Evolutionary conservation across 257 asterid genomes (phyloP), one percentile per base, ranked within the genome.

Genomic region (Rehmannia glutinosa): DNA sequence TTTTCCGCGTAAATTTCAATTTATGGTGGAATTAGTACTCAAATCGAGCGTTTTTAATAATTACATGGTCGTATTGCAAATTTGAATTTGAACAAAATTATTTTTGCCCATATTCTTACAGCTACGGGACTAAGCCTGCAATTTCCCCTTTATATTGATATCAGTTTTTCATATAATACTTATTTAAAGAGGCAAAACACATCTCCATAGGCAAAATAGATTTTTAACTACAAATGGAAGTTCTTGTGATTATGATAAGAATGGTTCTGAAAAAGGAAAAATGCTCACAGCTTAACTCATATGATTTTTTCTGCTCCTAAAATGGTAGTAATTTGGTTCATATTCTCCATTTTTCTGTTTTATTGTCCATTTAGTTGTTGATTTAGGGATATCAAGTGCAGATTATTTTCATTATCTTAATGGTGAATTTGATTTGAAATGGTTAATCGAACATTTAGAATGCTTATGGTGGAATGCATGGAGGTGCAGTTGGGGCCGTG

Each of bases 401-500:
- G 16, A 42, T 16, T 36, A 9, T 27, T 20, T 45, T 42, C 32
- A 28, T 4, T 4, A 27, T 39, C 5, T 69, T 69, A 64, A 60
- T 62, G 45, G 19, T 50, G 67, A 39, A 36, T 19, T 66, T 66
- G 43, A 53, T 32, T 64, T 53, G 20, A 2, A 66, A 70, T 69
- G 5, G 15, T 68, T 61, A 2, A 43, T 16, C 65, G 32, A 42
- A 43, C 13, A n/a, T 60, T 20, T 66, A 90, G 97, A 93, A 90
- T 69, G 35, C 6, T 11, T 90, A 84, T 57, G 81, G 85, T 13
- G 93, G 92, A 68, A 71, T 90, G 96, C 96, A 93, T 12, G 99
- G 99, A 56, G 99, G 99, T 32, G 85, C 95, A 1, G 93, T 90
- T 68, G 97, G 80, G 6, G 77, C 92, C 61, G 87, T 87, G 20